A percentile compares a stretch with the other conserved stretches of the same genome.
These are phyloP conservation scores for Cladobotryum mycophilum DNA, from an alignment of 2,329 filamentous ascomycete species.

Conservation along the genomic window DNA sequence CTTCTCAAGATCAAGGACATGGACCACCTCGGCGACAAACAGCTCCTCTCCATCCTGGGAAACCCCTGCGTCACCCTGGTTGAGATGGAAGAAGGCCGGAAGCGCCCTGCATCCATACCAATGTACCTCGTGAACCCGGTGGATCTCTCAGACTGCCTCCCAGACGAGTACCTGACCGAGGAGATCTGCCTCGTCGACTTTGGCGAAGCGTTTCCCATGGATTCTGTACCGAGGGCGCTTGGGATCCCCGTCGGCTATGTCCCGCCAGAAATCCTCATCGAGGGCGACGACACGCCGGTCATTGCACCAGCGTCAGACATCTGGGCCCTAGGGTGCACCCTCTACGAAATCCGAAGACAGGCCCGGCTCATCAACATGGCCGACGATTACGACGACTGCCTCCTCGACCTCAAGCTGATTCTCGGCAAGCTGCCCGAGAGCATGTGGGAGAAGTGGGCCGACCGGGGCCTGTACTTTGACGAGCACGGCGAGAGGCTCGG, in stretches of 20 bases:
- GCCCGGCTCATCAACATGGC: conserved; percentile 23
- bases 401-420: conserved; percentile 22
- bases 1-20: conserved; percentile 17
- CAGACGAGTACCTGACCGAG: conserved; percentile 7
- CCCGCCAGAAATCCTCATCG: conserved; percentile 20
- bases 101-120: conserved; percentile 13
- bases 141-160: neutral
- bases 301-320: conserved; percentile 20
- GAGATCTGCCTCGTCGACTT: conserved; percentile 21
- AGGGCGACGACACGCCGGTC: conserved; percentile 10
- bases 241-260: conserved; percentile 24
- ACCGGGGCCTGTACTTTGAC: conserved; percentile 17
- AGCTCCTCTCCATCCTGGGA: conserved; percentile 16
- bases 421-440: conserved; percentile 26
- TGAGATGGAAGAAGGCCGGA: conserved; percentile 4
- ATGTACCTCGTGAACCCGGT: conserved; percentile 19
- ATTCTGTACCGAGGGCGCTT: conserved; percentile 14
- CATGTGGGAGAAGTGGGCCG: conserved; percentile 26
- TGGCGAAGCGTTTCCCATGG: conserved; percentile 16
- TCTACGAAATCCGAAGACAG: conserved; percentile 27
- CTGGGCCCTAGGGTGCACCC: conserved; percentile 29
- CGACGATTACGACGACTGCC: conserved; percentile 23
- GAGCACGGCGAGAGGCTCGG: conserved; percentile 11
- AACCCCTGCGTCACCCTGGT: conserved; percentile 8
- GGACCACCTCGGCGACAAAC: conserved; percentile 17